phyloP scores from a whole-genome alignment of 2,329 filamentous ascomycete species.

The Pseudogymnoascus pannorum region DNA sequence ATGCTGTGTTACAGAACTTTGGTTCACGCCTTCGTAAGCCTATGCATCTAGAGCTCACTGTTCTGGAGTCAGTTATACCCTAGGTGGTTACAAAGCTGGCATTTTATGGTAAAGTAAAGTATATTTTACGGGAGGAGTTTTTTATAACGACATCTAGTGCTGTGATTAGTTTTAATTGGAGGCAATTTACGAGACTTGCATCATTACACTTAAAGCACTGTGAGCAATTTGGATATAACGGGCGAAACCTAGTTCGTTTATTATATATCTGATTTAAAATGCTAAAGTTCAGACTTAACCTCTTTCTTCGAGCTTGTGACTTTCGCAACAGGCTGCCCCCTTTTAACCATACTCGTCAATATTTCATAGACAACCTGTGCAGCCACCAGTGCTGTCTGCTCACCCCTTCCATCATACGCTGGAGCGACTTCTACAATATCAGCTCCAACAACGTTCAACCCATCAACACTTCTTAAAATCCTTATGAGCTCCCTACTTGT shows the following conservation, averaged over 20 bases:
- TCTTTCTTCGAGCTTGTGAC: background rate
- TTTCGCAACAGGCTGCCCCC: constrained; percentile 29
- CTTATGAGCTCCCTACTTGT: constrained; percentile 80
- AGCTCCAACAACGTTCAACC: constrained; percentile 76
- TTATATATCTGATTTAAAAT: background rate
- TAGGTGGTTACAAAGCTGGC: background rate
- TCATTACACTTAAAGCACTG: background rate
- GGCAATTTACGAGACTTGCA: background rate
- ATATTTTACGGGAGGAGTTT: background rate
- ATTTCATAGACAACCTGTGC: constrained; percentile 83
- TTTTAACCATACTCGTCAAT: constrained; percentile 67
- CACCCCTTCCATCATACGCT: constrained; percentile 71
- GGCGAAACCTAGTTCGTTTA: background rate
- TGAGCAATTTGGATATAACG: background rate
- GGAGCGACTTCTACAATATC: constrained; percentile 87
- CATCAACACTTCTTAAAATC: constrained; percentile 74
- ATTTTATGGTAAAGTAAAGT: background rate
- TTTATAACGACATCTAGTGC: background rate
- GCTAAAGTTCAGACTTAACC: background rate
- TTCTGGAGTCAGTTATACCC: background rate
- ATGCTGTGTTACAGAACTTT: constrained; percentile 22
- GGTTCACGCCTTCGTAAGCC: constrained; percentile 18
- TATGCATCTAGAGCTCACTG: constrained; percentile 7
- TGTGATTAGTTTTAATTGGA: background rate
- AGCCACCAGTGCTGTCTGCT: constrained; percentile 74